Evolutionary conservation across 805 yeast genomes (phyloP).

Genomic region (Torulaspora maleeae): DNA sequence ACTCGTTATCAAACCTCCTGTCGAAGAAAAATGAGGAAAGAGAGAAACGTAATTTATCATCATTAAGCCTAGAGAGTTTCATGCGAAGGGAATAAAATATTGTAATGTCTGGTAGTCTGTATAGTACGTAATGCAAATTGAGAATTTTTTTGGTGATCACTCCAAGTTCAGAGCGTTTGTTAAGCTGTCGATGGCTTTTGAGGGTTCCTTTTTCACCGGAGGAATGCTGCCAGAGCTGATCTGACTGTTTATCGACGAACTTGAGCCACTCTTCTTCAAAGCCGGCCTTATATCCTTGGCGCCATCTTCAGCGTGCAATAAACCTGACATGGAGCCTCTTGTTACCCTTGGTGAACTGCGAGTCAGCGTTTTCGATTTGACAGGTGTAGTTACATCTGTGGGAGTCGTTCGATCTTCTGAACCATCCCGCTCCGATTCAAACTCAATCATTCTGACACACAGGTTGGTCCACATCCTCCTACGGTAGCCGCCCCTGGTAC

Average conservation of each 20-base stretch:
- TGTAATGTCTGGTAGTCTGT: constrained; percentile 1
- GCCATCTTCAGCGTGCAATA: constrained; percentile 4
- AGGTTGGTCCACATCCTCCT: constrained; percentile 64
- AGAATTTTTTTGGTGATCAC: constrained; percentile 1
- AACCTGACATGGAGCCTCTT: constrained; percentile 26
- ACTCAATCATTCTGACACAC: constrained; percentile 29
- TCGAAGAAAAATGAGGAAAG: constrained; percentile 40
- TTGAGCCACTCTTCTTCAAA: constrained; percentile 7
- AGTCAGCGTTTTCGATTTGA: constrained; percentile 13
- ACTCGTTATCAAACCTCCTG: constrained; percentile 41
- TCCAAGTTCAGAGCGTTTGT: constrained; percentile 11
- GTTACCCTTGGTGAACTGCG: constrained; percentile 22
- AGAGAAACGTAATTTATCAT: constrained; percentile 30
- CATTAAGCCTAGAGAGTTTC: constrained; percentile 48
- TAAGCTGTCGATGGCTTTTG: constrained; percentile 11
- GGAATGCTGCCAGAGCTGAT: constrained; percentile 8
- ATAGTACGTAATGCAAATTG: background rate
- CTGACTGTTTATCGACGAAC: constrained; percentile 4
- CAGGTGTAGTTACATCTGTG: constrained; percentile 20
- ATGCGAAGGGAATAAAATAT: constrained; percentile 32
- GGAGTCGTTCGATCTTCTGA: constrained; percentile 4
- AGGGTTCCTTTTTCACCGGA: constrained; percentile 6
- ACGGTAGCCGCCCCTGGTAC: constrained; percentile 40
- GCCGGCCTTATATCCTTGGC: constrained; percentile 3
- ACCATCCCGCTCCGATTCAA: constrained; percentile 3